A percentile compares a stretch with the other conserved stretches of the same genome.
Conservation (phyloP, 176 grass and related monocot species). For the Avena eriantha region DNA sequence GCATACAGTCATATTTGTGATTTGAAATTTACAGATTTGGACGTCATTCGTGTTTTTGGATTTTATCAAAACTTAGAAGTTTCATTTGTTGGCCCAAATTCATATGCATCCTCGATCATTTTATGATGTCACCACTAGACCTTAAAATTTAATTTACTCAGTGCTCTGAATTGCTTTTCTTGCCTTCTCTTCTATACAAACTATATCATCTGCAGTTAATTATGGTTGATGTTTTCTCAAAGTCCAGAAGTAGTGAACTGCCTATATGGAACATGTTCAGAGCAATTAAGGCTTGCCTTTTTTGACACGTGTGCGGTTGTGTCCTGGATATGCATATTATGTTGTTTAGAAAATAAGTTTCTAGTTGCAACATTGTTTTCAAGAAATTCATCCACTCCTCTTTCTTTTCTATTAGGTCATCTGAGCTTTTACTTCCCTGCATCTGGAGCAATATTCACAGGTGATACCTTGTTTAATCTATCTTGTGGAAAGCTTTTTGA, state of each 20-base stretch:
- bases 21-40: background rate
- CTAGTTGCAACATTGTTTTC: background rate
- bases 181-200: background rate
- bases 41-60: background rate
- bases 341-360: conserved; percentile 16
- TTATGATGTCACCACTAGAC: background rate
- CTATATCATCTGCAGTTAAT: background rate
- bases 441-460: conserved; percentile 85
- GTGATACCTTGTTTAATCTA: conserved; percentile 91
- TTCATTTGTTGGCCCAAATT: background rate
- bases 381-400: conserved; percentile 1
- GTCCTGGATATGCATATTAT: conserved; percentile 23
- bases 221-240: background rate
- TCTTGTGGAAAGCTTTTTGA: conserved; percentile 99
- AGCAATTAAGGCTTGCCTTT: background rate
- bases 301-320: background rate
- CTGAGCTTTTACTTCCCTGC: conserved; percentile 90
- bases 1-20: background rate
- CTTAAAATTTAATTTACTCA: background rate
- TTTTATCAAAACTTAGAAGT: background rate
- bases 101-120: background rate
- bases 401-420: conserved; percentile 69
- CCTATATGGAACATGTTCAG: background rate
- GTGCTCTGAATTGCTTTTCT: conserved; percentile 11
- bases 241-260: background rate